Evolutionary conservation across 345 rosid genomes (phyloP).

Genomic region (Melaleuca alternifolia): DNA sequence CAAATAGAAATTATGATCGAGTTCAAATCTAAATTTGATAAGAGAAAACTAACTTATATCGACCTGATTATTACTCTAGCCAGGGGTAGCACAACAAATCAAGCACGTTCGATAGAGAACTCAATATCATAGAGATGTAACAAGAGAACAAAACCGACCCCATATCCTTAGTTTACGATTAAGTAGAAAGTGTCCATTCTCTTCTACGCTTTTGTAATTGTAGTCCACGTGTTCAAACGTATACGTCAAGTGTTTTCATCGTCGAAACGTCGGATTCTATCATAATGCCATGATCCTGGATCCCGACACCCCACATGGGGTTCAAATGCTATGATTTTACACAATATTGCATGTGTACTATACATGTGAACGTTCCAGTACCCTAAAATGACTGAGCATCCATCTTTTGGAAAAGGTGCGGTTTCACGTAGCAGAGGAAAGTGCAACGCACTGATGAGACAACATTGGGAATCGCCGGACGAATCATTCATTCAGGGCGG

Average conservation of each 20-base stretch:
- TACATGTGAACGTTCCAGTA: not conserved
- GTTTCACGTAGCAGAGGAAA: not conserved
- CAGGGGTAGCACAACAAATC: not conserved
- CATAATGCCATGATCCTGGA: not conserved
- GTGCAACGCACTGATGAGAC: not conserved
- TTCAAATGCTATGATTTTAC: not conserved
- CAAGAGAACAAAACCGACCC: not conserved
- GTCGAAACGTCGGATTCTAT: not conserved
- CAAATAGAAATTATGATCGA: not conserved
- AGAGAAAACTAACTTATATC: not conserved
- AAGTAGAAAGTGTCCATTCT: not conserved
- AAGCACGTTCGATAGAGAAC: not conserved
- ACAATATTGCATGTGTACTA: not conserved
- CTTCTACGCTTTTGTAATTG: not conserved
- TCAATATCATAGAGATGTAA: not conserved
- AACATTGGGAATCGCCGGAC: not conserved
- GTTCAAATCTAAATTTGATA: not conserved
- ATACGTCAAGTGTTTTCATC: not conserved
- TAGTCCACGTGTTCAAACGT: not conserved
- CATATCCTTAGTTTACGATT: not conserved
- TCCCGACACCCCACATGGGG: not conserved
- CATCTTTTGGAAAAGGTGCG: not conserved
- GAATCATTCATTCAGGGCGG: not conserved
- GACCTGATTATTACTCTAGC: not conserved
- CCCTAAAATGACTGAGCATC: not conserved